Percentiles rank a stretch among this genome's conserved stretches.
Conservation (phyloP, 106 monocot genomes). For the Dioscorea dumetorum region DNA sequence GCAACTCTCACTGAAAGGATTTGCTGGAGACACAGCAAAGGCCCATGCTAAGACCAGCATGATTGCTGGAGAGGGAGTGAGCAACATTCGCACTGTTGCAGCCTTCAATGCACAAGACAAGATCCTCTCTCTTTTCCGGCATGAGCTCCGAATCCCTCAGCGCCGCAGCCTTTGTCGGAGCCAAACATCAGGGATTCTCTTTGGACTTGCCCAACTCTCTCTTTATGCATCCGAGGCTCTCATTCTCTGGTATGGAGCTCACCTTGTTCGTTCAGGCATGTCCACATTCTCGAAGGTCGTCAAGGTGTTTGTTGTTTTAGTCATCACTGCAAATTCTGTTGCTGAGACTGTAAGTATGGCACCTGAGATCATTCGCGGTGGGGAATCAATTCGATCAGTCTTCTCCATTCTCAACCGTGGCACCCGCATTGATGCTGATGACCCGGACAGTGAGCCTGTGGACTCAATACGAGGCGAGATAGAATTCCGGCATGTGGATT, state of each 20-base stretch:
- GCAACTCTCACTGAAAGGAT: constrained; percentile 95
- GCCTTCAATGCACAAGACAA: constrained; percentile 91
- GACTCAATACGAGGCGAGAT: constrained; percentile 58
- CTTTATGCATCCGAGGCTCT: constrained; percentile 72
- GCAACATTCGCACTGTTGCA: constrained; percentile 89
- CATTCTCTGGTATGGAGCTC: constrained; percentile 77
- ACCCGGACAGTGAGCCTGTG: constrained; percentile 49
- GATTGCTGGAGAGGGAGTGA: constrained; percentile 91
- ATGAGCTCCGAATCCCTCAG: constrained; percentile 54
- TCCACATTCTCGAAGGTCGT: constrained; percentile 88
- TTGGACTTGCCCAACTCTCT: constrained; percentile 62
- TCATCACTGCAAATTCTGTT: constrained; percentile 83
- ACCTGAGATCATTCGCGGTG: constrained; percentile 86
- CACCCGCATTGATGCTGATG: constrained; percentile 66
- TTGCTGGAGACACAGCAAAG: constrained; percentile 92
- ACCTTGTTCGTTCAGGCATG: constrained; percentile 42
- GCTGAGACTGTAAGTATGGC: constrained; percentile 75
- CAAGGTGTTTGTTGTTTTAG: constrained; percentile 84
- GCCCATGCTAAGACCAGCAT: constrained; percentile 95
- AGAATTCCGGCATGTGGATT: constrained; percentile 62
- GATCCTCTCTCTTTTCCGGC: constrained; percentile 50
- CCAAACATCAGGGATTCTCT: constrained; percentile 60
- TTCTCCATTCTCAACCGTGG: constrained; percentile 84
- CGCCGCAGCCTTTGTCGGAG: constrained; percentile 47
- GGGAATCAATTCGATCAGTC: constrained; percentile 81